Evolutionary conservation across 371 early-diverging fungal species (phyloP).

Genomic region (Mucor saturninus): DNA sequence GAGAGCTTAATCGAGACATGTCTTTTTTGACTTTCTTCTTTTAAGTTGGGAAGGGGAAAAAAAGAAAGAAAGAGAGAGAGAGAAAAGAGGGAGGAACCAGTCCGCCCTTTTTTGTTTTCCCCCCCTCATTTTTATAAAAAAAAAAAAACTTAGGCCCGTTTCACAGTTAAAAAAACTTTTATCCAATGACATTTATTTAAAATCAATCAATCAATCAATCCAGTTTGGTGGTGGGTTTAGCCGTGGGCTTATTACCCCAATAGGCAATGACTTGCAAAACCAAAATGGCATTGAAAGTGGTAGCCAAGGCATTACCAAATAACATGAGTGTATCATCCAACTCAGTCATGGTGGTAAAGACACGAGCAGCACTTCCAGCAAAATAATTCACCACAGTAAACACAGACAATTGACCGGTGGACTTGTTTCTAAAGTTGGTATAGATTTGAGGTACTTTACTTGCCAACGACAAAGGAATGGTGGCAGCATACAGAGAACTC

Average conservation of each 20-base stretch:
- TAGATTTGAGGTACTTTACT: conserved; percentile 90
- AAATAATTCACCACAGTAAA: conserved; percentile 88
- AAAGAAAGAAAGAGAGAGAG: conserved; percentile 9
- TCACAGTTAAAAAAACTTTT: conserved; percentile 4
- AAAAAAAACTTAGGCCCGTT: neutral
- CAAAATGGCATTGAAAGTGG: conserved; percentile 80
- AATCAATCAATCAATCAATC: neutral
- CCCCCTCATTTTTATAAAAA: neutral
- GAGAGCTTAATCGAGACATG: conserved; percentile 36
- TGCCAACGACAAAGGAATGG: conserved; percentile 81
- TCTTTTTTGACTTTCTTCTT: neutral
- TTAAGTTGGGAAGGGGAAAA: conserved; percentile 1
- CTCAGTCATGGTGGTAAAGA: conserved; percentile 92
- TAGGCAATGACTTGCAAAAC: conserved; percentile 84
- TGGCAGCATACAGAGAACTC: conserved; percentile 69
- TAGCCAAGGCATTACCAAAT: conserved; percentile 69
- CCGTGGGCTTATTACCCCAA: conserved; percentile 52
- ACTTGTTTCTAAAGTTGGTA: conserved; percentile 73
- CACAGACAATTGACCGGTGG: conserved; percentile 89
- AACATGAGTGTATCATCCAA: conserved; percentile 81
- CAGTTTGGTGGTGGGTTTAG: conserved; percentile 19
- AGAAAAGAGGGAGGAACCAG: conserved; percentile 4
- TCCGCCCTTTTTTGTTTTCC: too few species aligned
- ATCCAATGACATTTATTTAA: too few species aligned
- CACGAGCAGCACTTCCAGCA: conserved; percentile 84